phyloP scores from a whole-genome alignment of 495 filamentous ascomycete genomes.

The Viridothelium virens region DNA sequence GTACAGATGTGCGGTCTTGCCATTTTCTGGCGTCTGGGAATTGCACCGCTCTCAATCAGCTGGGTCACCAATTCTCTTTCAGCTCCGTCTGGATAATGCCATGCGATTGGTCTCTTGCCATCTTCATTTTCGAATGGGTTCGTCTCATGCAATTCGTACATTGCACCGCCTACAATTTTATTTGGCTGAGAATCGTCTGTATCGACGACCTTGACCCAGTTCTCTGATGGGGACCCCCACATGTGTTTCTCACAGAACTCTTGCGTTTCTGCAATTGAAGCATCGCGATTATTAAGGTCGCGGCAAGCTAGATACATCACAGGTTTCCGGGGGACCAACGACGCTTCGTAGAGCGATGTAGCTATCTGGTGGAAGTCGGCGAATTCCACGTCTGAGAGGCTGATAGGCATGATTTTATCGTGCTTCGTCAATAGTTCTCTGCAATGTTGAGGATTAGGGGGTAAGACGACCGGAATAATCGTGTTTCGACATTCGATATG shows the following conservation, averaged over 20 bases:
- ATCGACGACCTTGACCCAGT: background rate
- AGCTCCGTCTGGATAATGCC: background rate
- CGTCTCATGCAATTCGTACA: conserved; percentile 1
- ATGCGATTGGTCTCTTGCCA: background rate
- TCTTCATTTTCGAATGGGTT: background rate
- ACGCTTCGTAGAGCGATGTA: background rate
- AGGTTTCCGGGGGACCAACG: background rate
- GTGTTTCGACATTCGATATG: no score
- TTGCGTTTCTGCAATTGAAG: background rate
- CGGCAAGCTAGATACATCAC: background rate
- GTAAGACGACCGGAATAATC: no score
- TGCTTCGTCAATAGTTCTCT: no score
- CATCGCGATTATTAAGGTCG: background rate
- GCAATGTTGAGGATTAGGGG: no score
- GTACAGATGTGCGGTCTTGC: background rate
- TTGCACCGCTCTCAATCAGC: background rate
- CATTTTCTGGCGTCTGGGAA: background rate
- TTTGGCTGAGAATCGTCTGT: conserved; percentile 3
- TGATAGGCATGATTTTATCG: background rate
- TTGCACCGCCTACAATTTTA: background rate
- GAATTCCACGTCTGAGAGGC: background rate
- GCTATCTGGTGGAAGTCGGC: background rate
- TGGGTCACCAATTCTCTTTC: background rate
- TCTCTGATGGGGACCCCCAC: background rate
- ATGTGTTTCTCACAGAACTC: background rate